Conservation (phyloP, 305 asterid species). For the Rubia tinctorum region DNA sequence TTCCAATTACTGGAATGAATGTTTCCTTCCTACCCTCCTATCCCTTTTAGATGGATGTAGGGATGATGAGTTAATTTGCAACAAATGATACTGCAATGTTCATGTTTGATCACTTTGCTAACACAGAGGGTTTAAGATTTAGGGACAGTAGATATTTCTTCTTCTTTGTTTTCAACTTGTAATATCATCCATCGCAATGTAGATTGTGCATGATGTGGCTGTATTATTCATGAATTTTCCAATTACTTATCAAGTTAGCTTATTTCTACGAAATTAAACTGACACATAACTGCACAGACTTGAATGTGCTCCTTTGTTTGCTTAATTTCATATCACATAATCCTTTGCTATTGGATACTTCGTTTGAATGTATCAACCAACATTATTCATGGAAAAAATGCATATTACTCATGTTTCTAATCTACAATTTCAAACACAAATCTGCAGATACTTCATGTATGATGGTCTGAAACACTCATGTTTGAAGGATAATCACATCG, state of each 20-base stretch:
- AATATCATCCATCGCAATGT: not conserved
- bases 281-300: not conserved
- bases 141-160: too few relatives aligned
- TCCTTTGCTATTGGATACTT: too few relatives aligned
- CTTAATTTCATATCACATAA: not conserved
- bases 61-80: too few relatives aligned
- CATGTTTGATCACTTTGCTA: too few relatives aligned
- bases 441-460: conserved; percentile 91
- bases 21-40: too few relatives aligned
- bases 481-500: conserved; percentile 72
- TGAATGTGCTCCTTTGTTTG: not conserved
- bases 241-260: not conserved
- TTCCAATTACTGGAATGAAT: too few relatives aligned
- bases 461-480: conserved; percentile 83
- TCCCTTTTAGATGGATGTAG: too few relatives aligned
- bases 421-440: not conserved
- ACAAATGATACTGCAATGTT: too few relatives aligned
- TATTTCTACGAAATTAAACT: not conserved
- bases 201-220: not conserved
- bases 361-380: not conserved
- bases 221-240: not conserved
- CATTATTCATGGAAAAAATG: not conserved
- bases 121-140: too few relatives aligned
- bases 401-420: not conserved
- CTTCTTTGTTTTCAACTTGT: not conserved